Evolutionary conservation across 1,139 yeast species (phyloP).

Genomic region (Arxiozyma bovina): DNA sequence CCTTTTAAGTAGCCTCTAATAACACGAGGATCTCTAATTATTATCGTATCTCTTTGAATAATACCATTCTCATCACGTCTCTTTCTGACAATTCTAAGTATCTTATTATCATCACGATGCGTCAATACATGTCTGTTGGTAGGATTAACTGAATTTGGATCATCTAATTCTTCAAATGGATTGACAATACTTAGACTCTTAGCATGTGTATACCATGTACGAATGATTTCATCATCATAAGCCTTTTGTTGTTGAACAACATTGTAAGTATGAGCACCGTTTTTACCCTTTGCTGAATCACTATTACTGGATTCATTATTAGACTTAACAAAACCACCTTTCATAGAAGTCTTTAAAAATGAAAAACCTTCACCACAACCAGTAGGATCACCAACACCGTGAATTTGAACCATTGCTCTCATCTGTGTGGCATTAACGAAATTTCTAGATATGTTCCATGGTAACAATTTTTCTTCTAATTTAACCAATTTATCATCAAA

Average conservation of each 20-base stretch:
- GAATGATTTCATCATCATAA: slow-evolving; percentile 80
- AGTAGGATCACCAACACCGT: slow-evolving; percentile 96
- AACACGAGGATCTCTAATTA: slow-evolving; percentile 74
- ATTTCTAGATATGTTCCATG: slow-evolving; percentile 89
- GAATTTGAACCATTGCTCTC: slow-evolving; percentile 90
- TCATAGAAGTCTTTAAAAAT: slow-evolving; percentile 87
- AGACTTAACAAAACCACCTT: slow-evolving; percentile 77
- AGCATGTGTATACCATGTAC: slow-evolving; percentile 88
- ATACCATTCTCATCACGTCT: slow-evolving; percentile 80
- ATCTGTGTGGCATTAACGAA: slow-evolving; percentile 92
- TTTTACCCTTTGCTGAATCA: slow-evolving; percentile 1
- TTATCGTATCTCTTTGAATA: slow-evolving; percentile 71
- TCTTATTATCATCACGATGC: slow-evolving; percentile 33
- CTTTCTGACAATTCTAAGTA: slow-evolving; percentile 70
- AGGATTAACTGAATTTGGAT: slow-evolving; percentile 31
- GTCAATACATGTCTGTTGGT: slow-evolving; percentile 28
- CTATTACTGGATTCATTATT: slow-evolving; percentile 22
- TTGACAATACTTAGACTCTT: slow-evolving; percentile 45
- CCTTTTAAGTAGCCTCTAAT: slow-evolving; percentile 78
- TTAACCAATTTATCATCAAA: slow-evolving; percentile 39
- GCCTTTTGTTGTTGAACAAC: slow-evolving; percentile 86
- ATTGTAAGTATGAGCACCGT: slow-evolving; percentile 55
- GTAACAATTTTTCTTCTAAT: slow-evolving; percentile 78
- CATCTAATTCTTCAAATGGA: slow-evolving; percentile 37
- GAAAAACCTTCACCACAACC: slow-evolving; percentile 88